Base-by-base conservation (phyloP, 1,284 basidiomycete genomes). In the Apiotrichum gracile region DNA sequence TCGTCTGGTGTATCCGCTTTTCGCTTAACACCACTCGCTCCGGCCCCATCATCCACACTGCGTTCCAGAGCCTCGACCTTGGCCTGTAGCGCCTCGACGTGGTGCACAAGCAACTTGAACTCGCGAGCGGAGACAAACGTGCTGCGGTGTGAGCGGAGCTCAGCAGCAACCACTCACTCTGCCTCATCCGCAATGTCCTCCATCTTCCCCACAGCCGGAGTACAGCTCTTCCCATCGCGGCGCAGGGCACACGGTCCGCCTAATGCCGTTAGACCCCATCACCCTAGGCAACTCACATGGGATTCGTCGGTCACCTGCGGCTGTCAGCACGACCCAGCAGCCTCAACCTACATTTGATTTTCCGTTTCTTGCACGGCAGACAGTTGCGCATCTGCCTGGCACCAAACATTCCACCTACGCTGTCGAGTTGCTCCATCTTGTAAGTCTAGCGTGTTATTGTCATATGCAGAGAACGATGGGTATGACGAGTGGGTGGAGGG, bases 351-450 rank as follows among this genome's bases (percentile, higher is more conserved):
- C 59, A 61, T 29, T 61, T 61, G 48, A 61, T 61, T 51, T 61
- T 61, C 21, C 59, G 55, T 41, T 57, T 51, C 46, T 61, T 61
- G 59, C 59, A 61, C 3, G 59, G 55, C 35, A 55, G 48, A 37
- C 59, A 61, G 51, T 61, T 61, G 44, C 59, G 55, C 50, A 57
- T 51, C 49, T 61, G 59, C 37, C 57, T 51, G 3, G 57, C 52
- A 12, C 52, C 57, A 5, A 54, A 44, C 22, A 50, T 48, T 40
- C 44, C 50, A 13, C 46, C 48, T 19, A 57, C 35, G n/a, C 51
- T 48, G 27, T 50, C 51, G 45, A 47, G 40, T 17, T 53, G 40
- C 16, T 57, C 51, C 51, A 57, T 57, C n/a, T n/a, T n/a, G n/a
- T n/a, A n/a, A n/a, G n/a, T n/a, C n/a, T n/a, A n/a, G n/a, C n/a